phyloP scores from a whole-genome alignment of 768 basidiomycete genomes.

The Naematelia encephala region DNA sequence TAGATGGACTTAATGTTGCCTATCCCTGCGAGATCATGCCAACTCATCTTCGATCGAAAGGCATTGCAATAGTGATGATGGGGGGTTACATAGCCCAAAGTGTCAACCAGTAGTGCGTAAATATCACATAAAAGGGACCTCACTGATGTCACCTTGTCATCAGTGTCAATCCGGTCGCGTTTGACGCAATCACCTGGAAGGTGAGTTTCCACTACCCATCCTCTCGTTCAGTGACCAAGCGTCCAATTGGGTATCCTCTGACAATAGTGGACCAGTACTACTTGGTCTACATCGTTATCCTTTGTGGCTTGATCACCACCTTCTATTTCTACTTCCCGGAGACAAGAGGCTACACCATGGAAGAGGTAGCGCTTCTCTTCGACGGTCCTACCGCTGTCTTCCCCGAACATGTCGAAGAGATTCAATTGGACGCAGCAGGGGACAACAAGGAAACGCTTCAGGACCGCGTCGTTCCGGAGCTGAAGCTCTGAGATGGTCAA shows the following conservation, averaged over 20 bases:
- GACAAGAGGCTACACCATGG: constrained; percentile 42
- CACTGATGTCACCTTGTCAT: too few species aligned
- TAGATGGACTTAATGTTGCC: constrained; percentile 5
- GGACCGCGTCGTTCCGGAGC: too few species aligned
- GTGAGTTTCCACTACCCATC: too few species aligned
- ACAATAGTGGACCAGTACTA: constrained; percentile 26
- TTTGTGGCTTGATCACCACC: constrained; percentile 9
- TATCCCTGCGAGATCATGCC: neutral
- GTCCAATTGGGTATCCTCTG: neutral
- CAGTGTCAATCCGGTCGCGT: constrained; percentile 22
- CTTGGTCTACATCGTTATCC: constrained; percentile 38
- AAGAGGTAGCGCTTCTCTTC: constrained; percentile 27
- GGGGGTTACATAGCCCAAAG: neutral
- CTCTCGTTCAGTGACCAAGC: too few species aligned
- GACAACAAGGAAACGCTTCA: too few species aligned
- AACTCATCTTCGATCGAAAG: constrained; percentile 8
- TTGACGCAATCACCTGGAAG: constrained; percentile 9
- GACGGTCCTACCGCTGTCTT: too few species aligned
- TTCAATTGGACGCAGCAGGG: too few species aligned
- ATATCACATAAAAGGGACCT: too few species aligned
- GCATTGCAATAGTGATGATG: constrained; percentile 1
- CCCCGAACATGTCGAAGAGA: too few species aligned
- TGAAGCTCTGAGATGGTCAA: too few species aligned
- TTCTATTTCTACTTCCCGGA: constrained; percentile 26
- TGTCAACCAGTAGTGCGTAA: too few species aligned